A percentile compares a stretch with the other conserved stretches of the same genome.
These are phyloP conservation scores for Venustampulla echinocandica DNA, from an alignment of 495 filamentous ascomycete genomes.

Conservation along the genomic window DNA sequence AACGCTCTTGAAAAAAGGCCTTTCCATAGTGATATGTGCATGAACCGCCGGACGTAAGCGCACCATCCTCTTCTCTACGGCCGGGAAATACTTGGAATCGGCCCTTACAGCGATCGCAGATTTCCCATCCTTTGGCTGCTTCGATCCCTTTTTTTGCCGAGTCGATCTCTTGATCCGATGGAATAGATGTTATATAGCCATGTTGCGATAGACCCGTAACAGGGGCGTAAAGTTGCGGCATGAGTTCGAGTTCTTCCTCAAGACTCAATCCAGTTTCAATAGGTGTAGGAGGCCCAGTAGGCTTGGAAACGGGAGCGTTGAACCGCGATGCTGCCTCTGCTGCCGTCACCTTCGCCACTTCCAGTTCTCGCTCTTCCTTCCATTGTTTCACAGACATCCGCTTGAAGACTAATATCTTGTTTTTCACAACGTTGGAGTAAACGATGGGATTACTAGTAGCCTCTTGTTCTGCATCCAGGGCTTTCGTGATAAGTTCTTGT, in stretches of 20 bases:
- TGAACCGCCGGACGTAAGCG: constrained; percentile 61
- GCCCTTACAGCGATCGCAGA: constrained; percentile 75
- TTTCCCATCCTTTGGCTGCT: constrained; percentile 65
- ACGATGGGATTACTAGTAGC: constrained; percentile 58
- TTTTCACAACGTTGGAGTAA: constrained; percentile 76
- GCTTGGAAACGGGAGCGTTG: constrained; percentile 13
- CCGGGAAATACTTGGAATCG: constrained; percentile 92
- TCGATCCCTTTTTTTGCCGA: constrained; percentile 55
- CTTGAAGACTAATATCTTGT: constrained; percentile 62
- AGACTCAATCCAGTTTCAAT: constrained; percentile 60
- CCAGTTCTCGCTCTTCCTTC: constrained; percentile 37
- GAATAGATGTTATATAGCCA: constrained; percentile 64
- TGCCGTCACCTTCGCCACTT: constrained; percentile 24
- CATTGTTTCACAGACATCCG: constrained; percentile 64
- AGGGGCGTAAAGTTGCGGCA: constrained; percentile 49
- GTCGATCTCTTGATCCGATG: constrained; percentile 51
- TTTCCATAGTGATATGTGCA: constrained; percentile 75
- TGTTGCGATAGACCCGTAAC: constrained; percentile 49
- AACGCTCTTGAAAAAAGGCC: constrained; percentile 40
- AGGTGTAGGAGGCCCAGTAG: constrained; percentile 25
- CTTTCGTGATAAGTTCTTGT: constrained; percentile 65
- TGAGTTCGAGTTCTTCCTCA: constrained; percentile 58
- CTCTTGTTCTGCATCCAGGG: constrained; percentile 79
- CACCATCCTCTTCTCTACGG: constrained; percentile 69
- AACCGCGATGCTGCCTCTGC: constrained; percentile 11